phyloP scores from a whole-genome alignment of 2,329 filamentous ascomycete species.

The Blumeria graminis region DNA sequence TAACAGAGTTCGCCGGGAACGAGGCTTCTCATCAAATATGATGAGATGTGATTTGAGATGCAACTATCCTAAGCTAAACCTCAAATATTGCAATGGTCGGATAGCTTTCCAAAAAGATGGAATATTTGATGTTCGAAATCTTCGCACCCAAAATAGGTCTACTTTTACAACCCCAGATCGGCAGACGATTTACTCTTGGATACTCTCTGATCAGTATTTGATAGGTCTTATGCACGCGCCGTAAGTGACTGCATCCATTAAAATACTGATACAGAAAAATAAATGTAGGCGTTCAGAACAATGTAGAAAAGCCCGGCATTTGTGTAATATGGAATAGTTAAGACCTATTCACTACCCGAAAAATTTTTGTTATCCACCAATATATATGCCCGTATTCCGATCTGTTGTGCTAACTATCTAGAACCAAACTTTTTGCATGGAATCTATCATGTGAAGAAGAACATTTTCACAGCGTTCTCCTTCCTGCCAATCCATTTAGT shows the following conservation, averaged over 20 bases:
- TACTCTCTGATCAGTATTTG: conserved; percentile 7
- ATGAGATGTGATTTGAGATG: background rate
- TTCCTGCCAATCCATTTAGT: conserved; percentile 2
- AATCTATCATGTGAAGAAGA: background rate
- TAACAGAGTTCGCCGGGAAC: conserved; percentile 1
- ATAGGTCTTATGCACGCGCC: conserved; percentile 2
- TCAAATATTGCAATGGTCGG: conserved; percentile 9
- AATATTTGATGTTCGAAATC: conserved; percentile 5
- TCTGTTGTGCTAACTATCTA: background rate
- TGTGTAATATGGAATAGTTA: no score
- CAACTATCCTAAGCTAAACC: background rate
- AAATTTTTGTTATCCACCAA: no score
- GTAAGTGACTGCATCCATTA: conserved; percentile 1
- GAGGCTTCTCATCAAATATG: conserved; percentile 3
- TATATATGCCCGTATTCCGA: no score
- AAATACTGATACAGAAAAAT: background rate
- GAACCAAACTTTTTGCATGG: conserved; percentile 5
- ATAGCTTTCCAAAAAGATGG: conserved; percentile 4
- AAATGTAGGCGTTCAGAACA: background rate
- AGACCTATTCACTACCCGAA: no score
- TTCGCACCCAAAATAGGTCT: conserved; percentile 2
- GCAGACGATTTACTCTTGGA: conserved; percentile 3
- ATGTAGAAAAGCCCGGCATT: no score
- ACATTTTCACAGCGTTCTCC: conserved; percentile 1
- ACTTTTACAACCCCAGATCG: conserved; percentile 4